A percentile compares a stretch with the other conserved stretches of the same genome.
Evolutionary conservation across 768 basidiomycete species (phyloP).

Genomic region (Psilocybe tampanensis): DNA sequence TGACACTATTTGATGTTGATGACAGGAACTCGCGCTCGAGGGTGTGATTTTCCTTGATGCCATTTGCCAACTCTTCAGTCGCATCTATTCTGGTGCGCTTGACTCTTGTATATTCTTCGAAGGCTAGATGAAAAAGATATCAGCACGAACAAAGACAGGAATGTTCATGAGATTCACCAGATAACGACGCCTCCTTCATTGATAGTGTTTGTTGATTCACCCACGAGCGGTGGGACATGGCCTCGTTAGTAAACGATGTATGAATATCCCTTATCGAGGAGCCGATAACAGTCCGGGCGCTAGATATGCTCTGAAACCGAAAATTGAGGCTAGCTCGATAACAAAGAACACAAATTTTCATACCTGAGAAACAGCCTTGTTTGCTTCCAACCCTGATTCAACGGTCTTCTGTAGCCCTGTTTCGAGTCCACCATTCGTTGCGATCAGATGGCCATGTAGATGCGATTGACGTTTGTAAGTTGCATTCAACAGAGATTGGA

Average conservation of each 20-base stretch:
- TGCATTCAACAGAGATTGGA: conserved; percentile 49
- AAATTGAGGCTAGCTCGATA: not conserved
- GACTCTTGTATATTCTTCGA: conserved; percentile 60
- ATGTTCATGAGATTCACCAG: conserved; percentile 17
- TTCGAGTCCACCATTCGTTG: conserved; percentile 43
- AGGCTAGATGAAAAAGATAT: conserved; percentile 37
- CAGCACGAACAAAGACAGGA: not conserved
- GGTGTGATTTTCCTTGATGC: conserved; percentile 54
- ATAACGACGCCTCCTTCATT: conserved; percentile 24
- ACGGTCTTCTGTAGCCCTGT: conserved; percentile 45
- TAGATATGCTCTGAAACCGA: conserved; percentile 40
- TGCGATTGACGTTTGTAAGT: conserved; percentile 53
- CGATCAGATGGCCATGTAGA: conserved; percentile 42
- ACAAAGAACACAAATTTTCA: not conserved
- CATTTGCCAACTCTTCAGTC: conserved; percentile 48
- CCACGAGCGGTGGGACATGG: conserved; percentile 52
- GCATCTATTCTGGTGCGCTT: conserved; percentile 73
- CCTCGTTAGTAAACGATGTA: conserved; percentile 44
- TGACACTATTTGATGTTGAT: conserved; percentile 51
- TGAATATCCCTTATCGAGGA: conserved; percentile 48
- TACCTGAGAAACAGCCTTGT: conserved; percentile 66
- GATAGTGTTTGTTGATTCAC: conserved; percentile 50
- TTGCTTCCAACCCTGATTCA: conserved; percentile 53
- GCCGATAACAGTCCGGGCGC: conserved; percentile 41
- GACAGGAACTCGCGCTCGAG: conserved; percentile 51